Conservation (phyloP, 2,329 filamentous ascomycete genomes). For the Waltergamsia citrina region DNA sequence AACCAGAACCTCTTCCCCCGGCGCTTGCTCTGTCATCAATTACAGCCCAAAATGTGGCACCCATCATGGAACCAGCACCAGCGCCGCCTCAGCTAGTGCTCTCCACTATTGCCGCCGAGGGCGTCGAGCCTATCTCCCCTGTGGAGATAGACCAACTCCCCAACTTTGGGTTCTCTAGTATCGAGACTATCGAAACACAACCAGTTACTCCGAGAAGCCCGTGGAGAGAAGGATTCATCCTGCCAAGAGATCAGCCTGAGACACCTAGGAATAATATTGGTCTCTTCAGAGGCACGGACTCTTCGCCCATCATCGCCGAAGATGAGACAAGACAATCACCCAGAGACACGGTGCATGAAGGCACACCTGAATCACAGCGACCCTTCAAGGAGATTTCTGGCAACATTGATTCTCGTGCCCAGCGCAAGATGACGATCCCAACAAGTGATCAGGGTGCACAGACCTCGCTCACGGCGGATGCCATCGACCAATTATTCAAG, state of each 20-base stretch:
- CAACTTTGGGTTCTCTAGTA: constrained; percentile 30
- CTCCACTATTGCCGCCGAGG: constrained; percentile 24
- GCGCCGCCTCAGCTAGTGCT: constrained; percentile 18
- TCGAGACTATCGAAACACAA: constrained; percentile 35
- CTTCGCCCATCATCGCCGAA: constrained; percentile 47
- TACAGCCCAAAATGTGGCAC: constrained; percentile 24
- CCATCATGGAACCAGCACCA: constrained; percentile 12
- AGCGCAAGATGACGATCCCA: constrained; percentile 25
- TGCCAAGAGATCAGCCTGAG: constrained; percentile 36
- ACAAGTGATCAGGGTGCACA: constrained; percentile 69
- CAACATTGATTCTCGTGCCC: constrained; percentile 36
- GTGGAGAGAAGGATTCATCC: constrained; percentile 45
- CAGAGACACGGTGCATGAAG: constrained; percentile 23
- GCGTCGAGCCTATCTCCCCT: constrained; percentile 28
- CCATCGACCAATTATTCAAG: constrained; percentile 68
- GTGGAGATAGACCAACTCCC: constrained; percentile 9
- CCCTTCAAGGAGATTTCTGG: constrained; percentile 55
- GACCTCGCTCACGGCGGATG: constrained; percentile 72
- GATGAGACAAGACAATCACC: constrained; percentile 52
- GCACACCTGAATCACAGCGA: constrained; percentile 44
- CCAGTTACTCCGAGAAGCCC: constrained; percentile 39
- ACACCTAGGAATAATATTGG: constrained; percentile 26
- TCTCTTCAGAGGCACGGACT: constrained; percentile 29
- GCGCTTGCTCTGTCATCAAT: constrained; percentile 26
- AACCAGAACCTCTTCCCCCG: constrained; percentile 12